phyloP scores from a whole-genome alignment of 2,329 filamentous ascomycete species.

The Penicillium hesseltinei region DNA sequence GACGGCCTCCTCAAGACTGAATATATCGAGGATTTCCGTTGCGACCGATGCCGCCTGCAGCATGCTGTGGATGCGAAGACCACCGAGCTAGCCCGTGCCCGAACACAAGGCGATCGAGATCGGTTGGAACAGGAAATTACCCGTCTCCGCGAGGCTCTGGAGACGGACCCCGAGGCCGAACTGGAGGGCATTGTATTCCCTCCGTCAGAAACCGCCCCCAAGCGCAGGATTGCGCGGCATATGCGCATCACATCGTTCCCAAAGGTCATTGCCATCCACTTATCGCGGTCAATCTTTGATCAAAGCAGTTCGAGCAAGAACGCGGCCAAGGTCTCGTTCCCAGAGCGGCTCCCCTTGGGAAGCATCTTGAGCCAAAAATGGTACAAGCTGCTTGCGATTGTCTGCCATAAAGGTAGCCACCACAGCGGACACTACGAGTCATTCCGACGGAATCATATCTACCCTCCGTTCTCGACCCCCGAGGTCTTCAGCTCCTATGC shows the following conservation, averaged over 20 bases:
- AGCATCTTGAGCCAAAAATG: conserved; percentile 72
- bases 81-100: conserved; percentile 57
- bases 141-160: conserved; percentile 67
- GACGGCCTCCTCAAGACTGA: conserved; percentile 94
- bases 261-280: conserved; percentile 84
- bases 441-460: conserved; percentile 80
- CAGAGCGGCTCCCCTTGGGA: conserved; percentile 79
- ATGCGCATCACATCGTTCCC: conserved; percentile 85
- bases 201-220: conserved; percentile 70
- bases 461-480: conserved; percentile 77
- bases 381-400: conserved; percentile 81
- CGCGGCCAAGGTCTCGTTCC: conserved; percentile 87
- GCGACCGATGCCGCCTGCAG: conserved; percentile 84
- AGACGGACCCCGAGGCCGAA: conserved; percentile 75
- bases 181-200: conserved; percentile 73
- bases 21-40: conserved; percentile 95
- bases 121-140: conserved; percentile 59
- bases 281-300: conserved; percentile 91
- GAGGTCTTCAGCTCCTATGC: conserved; percentile 74
- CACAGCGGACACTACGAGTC: conserved; percentile 97
- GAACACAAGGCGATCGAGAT: conserved; percentile 52
- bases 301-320: conserved; percentile 82
- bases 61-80: conserved; percentile 69
- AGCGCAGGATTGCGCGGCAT: conserved; percentile 79
- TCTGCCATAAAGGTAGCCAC: conserved; percentile 94